Percentiles rank a stretch among this genome's conserved stretches.
Conservation (phyloP, 2,329 filamentous ascomycete genomes). For the Penicillium psychrosexuale region DNA sequence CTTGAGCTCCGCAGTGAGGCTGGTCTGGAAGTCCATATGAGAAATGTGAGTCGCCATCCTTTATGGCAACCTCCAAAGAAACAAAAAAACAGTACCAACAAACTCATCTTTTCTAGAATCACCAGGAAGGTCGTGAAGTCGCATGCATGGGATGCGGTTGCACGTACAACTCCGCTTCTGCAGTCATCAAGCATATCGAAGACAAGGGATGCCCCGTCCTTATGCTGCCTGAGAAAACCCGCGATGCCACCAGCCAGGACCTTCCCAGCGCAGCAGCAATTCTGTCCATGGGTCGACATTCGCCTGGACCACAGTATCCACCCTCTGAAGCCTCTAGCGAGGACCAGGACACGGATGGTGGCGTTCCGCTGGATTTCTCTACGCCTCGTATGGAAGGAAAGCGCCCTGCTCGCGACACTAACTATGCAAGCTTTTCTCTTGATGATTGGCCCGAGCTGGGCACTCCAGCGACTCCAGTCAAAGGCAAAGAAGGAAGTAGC, state of each 20-base stretch:
- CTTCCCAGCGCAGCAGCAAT: neutral
- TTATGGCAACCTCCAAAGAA: neutral
- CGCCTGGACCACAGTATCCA: neutral
- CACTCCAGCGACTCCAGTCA: neutral
- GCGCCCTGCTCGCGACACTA: neutral
- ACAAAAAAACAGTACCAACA: neutral
- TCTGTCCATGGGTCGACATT: neutral
- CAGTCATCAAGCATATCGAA: conserved; percentile 56
- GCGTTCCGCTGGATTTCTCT: neutral
- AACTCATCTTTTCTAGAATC: conserved; percentile 38
- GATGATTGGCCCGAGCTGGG: neutral
- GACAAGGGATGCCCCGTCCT: conserved; percentile 50
- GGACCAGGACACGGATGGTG: conserved; percentile 44
- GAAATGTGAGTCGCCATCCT: conserved; percentile 40
- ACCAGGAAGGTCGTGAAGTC: conserved; percentile 51
- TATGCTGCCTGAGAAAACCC: conserved; percentile 39
- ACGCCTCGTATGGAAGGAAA: neutral
- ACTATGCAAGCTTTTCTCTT: neutral
- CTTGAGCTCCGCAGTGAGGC: conserved; percentile 54
- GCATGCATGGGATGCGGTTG: conserved; percentile 48
- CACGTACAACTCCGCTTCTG: conserved; percentile 49
- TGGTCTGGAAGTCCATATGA: conserved; percentile 53
- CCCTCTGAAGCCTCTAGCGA: conserved; percentile 37
- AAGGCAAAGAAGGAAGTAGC: neutral
- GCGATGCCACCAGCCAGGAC: neutral